Conservation (phyloP, 148 eudicot genomes). For the Heliosperma pusillum region DNA sequence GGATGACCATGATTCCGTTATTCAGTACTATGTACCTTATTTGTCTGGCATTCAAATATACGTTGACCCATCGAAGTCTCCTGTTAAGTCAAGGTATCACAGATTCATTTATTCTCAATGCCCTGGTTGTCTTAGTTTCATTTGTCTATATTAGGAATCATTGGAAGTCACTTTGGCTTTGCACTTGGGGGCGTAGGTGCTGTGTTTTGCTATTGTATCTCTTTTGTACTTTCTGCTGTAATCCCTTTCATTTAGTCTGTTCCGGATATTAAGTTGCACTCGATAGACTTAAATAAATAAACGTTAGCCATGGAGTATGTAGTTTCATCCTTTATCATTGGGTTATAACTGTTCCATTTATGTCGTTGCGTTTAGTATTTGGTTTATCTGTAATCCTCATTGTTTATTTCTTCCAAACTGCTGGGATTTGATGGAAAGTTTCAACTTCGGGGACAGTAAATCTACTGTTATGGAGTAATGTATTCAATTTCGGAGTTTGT, state of each 20-base stretch:
- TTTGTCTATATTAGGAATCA: constrained; percentile 13
- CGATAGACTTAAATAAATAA: neutral
- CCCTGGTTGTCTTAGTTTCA: neutral
- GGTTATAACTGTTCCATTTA: neutral
- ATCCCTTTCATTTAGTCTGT: neutral
- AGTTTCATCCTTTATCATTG: neutral
- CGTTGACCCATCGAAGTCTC: constrained; percentile 38
- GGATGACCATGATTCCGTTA: constrained; percentile 57
- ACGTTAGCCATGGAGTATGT: neutral
- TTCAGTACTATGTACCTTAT: constrained; percentile 85
- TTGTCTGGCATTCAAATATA: constrained; percentile 73
- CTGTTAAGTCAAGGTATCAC: constrained; percentile 32
- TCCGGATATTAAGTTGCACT: neutral
- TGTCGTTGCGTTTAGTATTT: neutral
- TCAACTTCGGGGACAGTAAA: no score
- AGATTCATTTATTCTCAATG: constrained; percentile 14
- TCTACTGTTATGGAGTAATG: no score
- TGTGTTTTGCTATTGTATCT: neutral
- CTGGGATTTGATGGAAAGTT: no score
- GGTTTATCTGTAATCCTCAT: neutral
- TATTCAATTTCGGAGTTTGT: no score
- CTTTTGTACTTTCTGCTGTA: neutral
- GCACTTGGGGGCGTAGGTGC: neutral
- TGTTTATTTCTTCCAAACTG: no score
- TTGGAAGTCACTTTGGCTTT: neutral